Percentiles rank a stretch among this genome's conserved stretches.
These are phyloP conservation scores for Eleusine indica DNA, from an alignment of 176 grass and related monocot species.

Conservation along the genomic window DNA sequence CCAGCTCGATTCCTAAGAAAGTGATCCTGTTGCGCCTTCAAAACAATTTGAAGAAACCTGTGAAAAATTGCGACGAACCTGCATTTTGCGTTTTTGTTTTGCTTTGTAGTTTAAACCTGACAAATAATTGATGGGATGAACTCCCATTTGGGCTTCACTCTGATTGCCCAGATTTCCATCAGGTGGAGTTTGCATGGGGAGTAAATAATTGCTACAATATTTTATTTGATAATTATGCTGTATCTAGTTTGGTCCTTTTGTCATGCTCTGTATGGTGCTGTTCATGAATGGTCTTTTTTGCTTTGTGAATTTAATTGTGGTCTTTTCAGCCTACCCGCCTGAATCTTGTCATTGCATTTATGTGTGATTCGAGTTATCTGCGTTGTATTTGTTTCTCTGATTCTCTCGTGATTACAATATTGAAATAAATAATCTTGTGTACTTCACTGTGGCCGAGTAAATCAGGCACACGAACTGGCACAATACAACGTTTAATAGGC, in stretches of 20 bases:
- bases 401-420: too few relatives aligned
- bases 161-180: not conserved
- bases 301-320: not conserved
- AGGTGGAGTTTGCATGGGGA: conserved; percentile 7
- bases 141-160: not conserved
- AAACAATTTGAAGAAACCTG: not conserved
- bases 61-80: conserved; percentile 23
- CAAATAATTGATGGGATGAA: conserved; percentile 42
- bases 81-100: not conserved
- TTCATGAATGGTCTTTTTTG: not conserved
- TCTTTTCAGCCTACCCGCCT: not conserved
- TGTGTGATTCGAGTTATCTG: too few relatives aligned
- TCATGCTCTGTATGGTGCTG: not conserved
- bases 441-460: too few relatives aligned
- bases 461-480: too few relatives aligned
- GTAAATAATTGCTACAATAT: conserved; percentile 55
- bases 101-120: conserved; percentile 1
- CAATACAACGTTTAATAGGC: too few relatives aligned
- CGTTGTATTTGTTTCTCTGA: too few relatives aligned
- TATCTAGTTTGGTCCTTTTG: conserved; percentile 36
- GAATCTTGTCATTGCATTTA: not conserved
- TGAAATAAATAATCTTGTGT: too few relatives aligned
- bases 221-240: not conserved
- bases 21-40: not conserved
- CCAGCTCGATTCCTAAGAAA: conserved; percentile 49